Evolutionary conservation across 2,329 filamentous ascomycete species (phyloP).

Genomic region (Hawksworthiomyces lignivorus): DNA sequence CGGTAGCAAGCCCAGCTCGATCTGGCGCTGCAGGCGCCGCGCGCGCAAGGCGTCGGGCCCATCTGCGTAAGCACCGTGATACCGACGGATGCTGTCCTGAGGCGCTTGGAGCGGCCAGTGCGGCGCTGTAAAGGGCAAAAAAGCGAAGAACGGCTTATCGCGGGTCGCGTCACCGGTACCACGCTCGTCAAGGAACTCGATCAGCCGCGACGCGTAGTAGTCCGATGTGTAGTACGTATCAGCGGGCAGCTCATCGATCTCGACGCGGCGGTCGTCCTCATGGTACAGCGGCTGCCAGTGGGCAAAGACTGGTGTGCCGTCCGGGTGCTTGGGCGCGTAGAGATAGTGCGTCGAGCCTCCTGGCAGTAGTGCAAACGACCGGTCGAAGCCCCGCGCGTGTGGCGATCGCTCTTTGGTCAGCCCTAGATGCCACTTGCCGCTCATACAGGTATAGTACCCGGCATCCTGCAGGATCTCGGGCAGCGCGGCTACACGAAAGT

Average conservation of each 20-base stretch:
- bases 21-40: conserved; percentile 45
- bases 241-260: conserved; percentile 26
- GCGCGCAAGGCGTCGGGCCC: conserved; percentile 49
- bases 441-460: conserved; percentile 53
- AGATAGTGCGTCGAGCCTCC: conserved; percentile 47
- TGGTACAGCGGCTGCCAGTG: neutral
- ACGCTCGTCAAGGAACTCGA: conserved; percentile 41
- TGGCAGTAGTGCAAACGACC: conserved; percentile 52
- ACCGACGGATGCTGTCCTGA: conserved; percentile 45
- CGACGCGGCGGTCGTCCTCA: neutral
- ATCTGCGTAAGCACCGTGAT: conserved; percentile 51
- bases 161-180: conserved; percentile 15
- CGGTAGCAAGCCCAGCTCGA: conserved; percentile 47
- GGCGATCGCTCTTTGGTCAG: conserved; percentile 35
- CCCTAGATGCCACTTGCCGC: conserved; percentile 58
- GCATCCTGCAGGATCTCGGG: conserved; percentile 51
- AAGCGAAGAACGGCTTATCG: conserved; percentile 47
- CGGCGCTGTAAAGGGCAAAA: conserved; percentile 53
- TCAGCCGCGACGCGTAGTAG: conserved; percentile 43
- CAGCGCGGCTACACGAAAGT: conserved; percentile 49
- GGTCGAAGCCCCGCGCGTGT: conserved; percentile 49
- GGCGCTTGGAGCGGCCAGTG: conserved; percentile 58
- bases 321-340: conserved; percentile 36
- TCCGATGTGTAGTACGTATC: conserved; percentile 47
- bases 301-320: neutral